These are phyloP conservation scores for Saccharomycopsis lassenensis DNA, from an alignment of 805 yeast genomes.

Conservation along the genomic window DNA sequence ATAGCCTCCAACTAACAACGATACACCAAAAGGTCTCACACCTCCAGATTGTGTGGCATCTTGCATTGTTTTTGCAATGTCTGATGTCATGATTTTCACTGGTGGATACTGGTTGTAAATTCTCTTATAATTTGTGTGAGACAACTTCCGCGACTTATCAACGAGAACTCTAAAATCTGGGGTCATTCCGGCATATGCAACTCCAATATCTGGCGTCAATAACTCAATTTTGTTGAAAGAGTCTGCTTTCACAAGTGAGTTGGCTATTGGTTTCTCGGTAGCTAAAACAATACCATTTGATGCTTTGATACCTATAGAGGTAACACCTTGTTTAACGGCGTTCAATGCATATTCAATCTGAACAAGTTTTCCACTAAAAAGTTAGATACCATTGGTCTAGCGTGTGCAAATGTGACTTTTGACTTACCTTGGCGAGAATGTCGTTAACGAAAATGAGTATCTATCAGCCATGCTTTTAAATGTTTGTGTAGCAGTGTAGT, in stretches of 20 bases:
- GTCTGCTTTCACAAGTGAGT: conserved; percentile 65
- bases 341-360: conserved; percentile 97
- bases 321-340: conserved; percentile 96
- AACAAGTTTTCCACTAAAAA: conserved; percentile 82
- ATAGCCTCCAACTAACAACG: conserved; percentile 86
- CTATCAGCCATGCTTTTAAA: conserved; percentile 78
- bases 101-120: conserved; percentile 96
- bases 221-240: conserved; percentile 67
- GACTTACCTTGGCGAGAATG: conserved; percentile 83
- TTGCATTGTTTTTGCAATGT: conserved; percentile 93
- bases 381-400: too few relatives aligned
- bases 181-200: conserved; percentile 97
- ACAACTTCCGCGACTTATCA: conserved; percentile 85
- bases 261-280: conserved; percentile 84
- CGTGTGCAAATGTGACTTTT: too few relatives aligned
- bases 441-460: conserved; percentile 93
- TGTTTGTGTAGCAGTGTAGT: not conserved
- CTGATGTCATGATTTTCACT: conserved; percentile 84
- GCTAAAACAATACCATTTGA: conserved; percentile 95
- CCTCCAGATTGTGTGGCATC: conserved; percentile 99
- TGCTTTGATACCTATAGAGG: conserved; percentile 89
- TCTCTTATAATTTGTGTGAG: conserved; percentile 88
- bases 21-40: conserved; percentile 97
- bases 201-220: conserved; percentile 92
- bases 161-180: conserved; percentile 94